Conservation (phyloP, 106 monocot genomes). For the Phalaenopsis aphrodite region DNA sequence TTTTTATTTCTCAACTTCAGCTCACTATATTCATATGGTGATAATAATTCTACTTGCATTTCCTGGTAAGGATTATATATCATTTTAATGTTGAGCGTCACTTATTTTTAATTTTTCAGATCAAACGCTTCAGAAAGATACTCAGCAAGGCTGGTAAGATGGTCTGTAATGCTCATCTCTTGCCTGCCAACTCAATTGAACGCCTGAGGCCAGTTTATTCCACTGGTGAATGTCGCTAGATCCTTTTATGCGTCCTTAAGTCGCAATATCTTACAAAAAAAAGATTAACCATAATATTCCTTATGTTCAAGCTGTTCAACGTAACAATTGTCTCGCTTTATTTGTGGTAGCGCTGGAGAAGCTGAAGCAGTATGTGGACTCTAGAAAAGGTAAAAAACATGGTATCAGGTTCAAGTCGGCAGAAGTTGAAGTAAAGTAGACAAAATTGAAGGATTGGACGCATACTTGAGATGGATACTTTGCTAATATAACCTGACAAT, state of each 20-base stretch:
- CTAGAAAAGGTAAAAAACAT: background rate
- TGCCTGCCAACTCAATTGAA: constrained; percentile 46
- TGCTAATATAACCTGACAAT: too few relatives aligned
- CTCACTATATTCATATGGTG: too few relatives aligned
- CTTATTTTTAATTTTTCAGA: constrained; percentile 18
- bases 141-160: constrained; percentile 54
- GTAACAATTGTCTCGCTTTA: background rate
- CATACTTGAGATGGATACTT: too few relatives aligned
- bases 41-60: too few relatives aligned
- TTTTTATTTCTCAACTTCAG: too few relatives aligned
- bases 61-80: too few relatives aligned
- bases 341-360: constrained; percentile 3
- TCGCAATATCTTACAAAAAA: background rate
- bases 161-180: constrained; percentile 30
- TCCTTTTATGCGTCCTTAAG: background rate
- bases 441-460: background rate
- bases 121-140: constrained; percentile 57
- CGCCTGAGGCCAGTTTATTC: constrained; percentile 46
- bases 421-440: background rate
- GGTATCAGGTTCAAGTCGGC: background rate
- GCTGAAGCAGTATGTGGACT: background rate
- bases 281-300: background rate
- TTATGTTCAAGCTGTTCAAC: background rate
- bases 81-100: too few relatives aligned
- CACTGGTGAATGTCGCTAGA: constrained; percentile 27